Evolutionary conservation across 768 basidiomycete genomes (phyloP).

Genomic region (Hydnomerulius pinastri): DNA sequence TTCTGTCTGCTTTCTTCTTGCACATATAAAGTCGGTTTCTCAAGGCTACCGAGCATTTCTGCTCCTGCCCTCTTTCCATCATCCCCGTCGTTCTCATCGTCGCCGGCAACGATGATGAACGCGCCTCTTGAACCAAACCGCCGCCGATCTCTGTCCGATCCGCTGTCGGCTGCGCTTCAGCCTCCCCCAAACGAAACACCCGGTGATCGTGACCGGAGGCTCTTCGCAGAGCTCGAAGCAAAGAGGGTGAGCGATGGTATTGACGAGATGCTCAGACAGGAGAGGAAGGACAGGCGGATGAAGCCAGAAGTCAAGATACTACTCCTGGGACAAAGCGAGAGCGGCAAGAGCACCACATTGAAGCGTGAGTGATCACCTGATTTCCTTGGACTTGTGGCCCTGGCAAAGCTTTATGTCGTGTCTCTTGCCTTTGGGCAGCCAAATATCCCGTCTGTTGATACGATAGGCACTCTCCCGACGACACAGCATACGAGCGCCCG

Average conservation of each 20-base stretch:
- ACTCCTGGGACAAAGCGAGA: conserved; percentile 86
- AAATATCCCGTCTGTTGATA: not conserved
- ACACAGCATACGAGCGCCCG: conserved; percentile 1
- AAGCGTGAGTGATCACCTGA: conserved; percentile 65
- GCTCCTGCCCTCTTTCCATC: conserved; percentile 7
- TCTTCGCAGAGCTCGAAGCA: conserved; percentile 69
- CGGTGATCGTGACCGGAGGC: conserved; percentile 62
- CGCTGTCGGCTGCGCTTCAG: conserved; percentile 63
- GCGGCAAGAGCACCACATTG: conserved; percentile 85
- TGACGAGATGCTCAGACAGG: conserved; percentile 74
- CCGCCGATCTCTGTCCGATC: conserved; percentile 60
- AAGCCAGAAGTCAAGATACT: conserved; percentile 73
- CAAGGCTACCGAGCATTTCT: conserved; percentile 19
- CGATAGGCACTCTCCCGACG: not conserved
- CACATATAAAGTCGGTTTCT: conserved; percentile 13
- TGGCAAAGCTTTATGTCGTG: not conserved
- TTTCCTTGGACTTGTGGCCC: conserved; percentile 8
- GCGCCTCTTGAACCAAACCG: conserved; percentile 38
- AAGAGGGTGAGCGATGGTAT: conserved; percentile 75
- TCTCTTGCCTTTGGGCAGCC: not conserved
- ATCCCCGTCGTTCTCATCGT: not conserved
- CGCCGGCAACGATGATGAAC: conserved; percentile 19
- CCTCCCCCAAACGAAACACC: conserved; percentile 76
- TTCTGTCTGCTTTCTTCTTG: conserved; percentile 10
- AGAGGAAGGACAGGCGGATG: conserved; percentile 60